Evolutionary conservation across 1,139 yeast genomes (phyloP).

Genomic region (Tardiomyces blankii): DNA sequence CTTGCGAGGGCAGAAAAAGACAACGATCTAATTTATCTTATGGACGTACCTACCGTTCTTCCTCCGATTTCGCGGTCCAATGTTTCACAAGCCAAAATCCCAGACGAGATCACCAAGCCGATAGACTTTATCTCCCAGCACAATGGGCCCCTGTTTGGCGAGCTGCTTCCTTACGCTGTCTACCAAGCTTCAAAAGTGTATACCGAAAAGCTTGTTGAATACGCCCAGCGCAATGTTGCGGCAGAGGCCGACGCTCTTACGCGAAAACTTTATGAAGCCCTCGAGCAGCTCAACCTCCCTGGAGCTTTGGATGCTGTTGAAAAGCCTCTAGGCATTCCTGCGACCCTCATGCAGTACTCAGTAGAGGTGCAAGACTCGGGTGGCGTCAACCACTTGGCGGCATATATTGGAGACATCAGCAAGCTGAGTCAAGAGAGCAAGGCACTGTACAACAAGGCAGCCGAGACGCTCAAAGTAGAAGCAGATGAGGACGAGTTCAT

Average conservation of each 20-base stretch:
- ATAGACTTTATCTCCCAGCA: slow-evolving; percentile 16
- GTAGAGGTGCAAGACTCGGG: slow-evolving; percentile 46
- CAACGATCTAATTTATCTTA: slow-evolving; percentile 67
- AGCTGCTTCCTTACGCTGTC: slow-evolving; percentile 54
- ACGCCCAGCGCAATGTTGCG: slow-evolving; percentile 38
- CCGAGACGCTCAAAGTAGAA: slow-evolving; percentile 39
- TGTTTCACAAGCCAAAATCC: slow-evolving; percentile 38
- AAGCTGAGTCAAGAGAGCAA: slow-evolving; percentile 32
- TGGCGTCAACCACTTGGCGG: slow-evolving; percentile 36
- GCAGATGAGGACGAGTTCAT: slow-evolving; percentile 44
- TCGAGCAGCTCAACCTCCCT: slow-evolving; percentile 33
- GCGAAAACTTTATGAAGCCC: slow-evolving; percentile 31
- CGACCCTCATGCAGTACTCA: slow-evolving; percentile 42
- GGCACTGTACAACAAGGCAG: slow-evolving; percentile 35
- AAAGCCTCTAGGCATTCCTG: slow-evolving; percentile 54
- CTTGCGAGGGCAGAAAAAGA: slow-evolving; percentile 59
- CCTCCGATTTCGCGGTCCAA: slow-evolving; percentile 37
- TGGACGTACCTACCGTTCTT: slow-evolving; percentile 46
- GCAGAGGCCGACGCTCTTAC: slow-evolving; percentile 44
- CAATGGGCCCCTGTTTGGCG: slow-evolving; percentile 34
- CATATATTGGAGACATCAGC: slow-evolving; percentile 36
- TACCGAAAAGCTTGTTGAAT: slow-evolving; percentile 51
- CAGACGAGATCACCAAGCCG: slow-evolving; percentile 25
- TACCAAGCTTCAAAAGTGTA: slow-evolving; percentile 61
- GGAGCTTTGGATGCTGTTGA: slow-evolving; percentile 55